Conservation (phyloP, 2,329 filamentous ascomycete species). For the Septoria petroselini region DNA sequence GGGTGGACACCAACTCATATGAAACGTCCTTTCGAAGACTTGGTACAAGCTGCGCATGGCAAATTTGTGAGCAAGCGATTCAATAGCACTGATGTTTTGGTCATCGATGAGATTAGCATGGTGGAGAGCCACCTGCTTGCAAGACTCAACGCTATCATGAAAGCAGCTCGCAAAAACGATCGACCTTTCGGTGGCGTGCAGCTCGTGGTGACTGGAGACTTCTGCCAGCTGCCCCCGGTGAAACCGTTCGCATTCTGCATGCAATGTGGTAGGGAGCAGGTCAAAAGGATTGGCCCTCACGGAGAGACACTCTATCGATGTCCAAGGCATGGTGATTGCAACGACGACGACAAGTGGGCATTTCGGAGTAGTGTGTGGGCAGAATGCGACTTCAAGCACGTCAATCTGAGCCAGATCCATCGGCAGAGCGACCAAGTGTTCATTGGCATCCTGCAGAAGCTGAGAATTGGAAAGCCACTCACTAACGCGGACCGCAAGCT, state of each 20-base stretch:
- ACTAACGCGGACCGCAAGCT: conserved; percentile 40
- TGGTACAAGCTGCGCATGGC: conserved; percentile 33
- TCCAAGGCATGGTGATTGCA: conserved; percentile 40
- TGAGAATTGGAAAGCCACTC: conserved; percentile 48
- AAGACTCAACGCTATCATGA: conserved; percentile 39
- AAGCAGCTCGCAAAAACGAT: conserved; percentile 12
- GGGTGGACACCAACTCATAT: conserved; percentile 53
- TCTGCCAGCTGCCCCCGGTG: conserved; percentile 60
- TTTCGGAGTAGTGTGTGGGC: conserved; percentile 57
- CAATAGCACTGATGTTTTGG: conserved; percentile 51
- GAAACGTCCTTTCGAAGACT: conserved; percentile 41
- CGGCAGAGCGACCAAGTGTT: conserved; percentile 56
- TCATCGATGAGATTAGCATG: conserved; percentile 68
- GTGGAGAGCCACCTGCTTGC: conserved; percentile 56
- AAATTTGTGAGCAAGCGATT: conserved; percentile 42
- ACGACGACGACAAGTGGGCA: conserved; percentile 58
- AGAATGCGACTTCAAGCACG: conserved; percentile 52
- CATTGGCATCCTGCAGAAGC: conserved; percentile 55
- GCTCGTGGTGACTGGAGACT: conserved; percentile 49
- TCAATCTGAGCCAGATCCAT: conserved; percentile 56
- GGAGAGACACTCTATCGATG: conserved; percentile 36
- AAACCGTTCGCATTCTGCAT: conserved; percentile 56
- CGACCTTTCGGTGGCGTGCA: conserved; percentile 41
- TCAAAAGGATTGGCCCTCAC: conserved; percentile 30
- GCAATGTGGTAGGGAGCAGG: conserved; percentile 42